Percentiles rank a stretch among this genome's conserved stretches.
Evolutionary conservation across 805 yeast genomes (phyloP).

Genomic region (Metschnikowia corniflorae): DNA sequence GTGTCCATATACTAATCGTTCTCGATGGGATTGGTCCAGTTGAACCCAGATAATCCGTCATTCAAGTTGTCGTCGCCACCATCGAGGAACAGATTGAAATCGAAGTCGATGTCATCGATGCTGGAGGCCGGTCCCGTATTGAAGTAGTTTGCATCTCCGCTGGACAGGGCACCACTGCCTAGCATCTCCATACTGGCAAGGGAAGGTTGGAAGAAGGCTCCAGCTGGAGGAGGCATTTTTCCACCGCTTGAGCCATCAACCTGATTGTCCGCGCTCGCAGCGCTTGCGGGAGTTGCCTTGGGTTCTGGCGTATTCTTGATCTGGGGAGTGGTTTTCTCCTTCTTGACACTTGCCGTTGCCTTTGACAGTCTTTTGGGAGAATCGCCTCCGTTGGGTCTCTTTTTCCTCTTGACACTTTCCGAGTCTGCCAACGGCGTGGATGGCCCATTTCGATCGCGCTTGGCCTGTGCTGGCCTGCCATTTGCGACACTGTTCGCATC

Average conservation of each 20-base stretch:
- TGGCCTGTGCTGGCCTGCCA: constrained; percentile 18
- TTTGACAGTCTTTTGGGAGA: constrained; percentile 31
- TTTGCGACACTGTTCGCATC: constrained; percentile 8
- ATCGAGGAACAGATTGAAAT: constrained; percentile 41
- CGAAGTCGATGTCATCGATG: constrained; percentile 44
- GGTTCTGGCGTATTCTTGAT: constrained; percentile 19
- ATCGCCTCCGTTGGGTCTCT: constrained; percentile 22
- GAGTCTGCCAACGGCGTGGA: constrained; percentile 41
- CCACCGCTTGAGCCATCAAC: constrained; percentile 1
- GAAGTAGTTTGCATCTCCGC: constrained; percentile 23
- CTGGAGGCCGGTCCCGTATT: constrained; percentile 22
- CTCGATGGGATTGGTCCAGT: constrained; percentile 35
- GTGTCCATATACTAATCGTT: constrained; percentile 17
- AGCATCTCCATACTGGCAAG: constrained; percentile 32
- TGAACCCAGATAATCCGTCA: constrained; percentile 36
- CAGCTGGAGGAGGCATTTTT: constrained; percentile 26
- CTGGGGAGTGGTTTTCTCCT: constrained; percentile 24
- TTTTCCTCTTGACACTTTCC: constrained; percentile 30
- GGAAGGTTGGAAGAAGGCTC: constrained; percentile 18
- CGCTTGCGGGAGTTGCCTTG: neutral
- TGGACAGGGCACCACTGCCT: constrained; percentile 12
- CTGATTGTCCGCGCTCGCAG: neutral
- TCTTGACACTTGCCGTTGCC: constrained; percentile 20
- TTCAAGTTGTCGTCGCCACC: constrained; percentile 27
- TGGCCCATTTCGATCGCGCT: constrained; percentile 38